Conservation (phyloP, 495 filamentous ascomycete species). For the Neurospora africana region DNA sequence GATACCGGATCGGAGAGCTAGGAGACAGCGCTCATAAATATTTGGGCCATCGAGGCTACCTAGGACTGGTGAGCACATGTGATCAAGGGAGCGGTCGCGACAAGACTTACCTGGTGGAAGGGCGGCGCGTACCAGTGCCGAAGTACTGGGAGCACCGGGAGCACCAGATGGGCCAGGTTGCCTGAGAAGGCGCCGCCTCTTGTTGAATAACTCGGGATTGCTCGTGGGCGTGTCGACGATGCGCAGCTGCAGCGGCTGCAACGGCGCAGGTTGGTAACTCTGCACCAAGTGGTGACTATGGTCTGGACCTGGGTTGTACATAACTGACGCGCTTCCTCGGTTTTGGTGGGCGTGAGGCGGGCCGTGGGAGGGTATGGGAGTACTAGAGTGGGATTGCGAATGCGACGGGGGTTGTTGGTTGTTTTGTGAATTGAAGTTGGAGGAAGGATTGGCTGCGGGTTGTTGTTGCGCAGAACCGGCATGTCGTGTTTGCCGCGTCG, state of each 20-base stretch:
- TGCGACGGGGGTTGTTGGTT: constrained; percentile 13
- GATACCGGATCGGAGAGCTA: constrained; percentile 68
- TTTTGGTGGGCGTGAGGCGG: constrained; percentile 18
- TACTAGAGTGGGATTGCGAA: constrained; percentile 11
- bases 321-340: constrained; percentile 28
- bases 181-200: constrained; percentile 27
- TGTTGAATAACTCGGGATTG: constrained; percentile 50
- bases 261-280: constrained; percentile 48
- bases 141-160: constrained; percentile 15
- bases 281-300: constrained; percentile 40
- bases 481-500: constrained; percentile 49
- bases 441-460: constrained; percentile 19
- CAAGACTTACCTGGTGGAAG: constrained; percentile 18
- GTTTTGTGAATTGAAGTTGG: constrained; percentile 21
- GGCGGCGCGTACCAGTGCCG: constrained; percentile 9
- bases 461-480: constrained; percentile 34
- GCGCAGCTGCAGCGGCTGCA: constrained; percentile 49
- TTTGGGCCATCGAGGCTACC: constrained; percentile 62
- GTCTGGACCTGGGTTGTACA: constrained; percentile 27
- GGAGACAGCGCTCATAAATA: constrained; percentile 79
- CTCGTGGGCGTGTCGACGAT: constrained; percentile 60
- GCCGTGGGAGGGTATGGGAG: constrained; percentile 6
- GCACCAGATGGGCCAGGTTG: constrained; percentile 11
- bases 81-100: background rate
- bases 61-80: constrained; percentile 18